Evolutionary conservation across 331 rosid species (phyloP).

Genomic region (Pyrus hybrid): DNA sequence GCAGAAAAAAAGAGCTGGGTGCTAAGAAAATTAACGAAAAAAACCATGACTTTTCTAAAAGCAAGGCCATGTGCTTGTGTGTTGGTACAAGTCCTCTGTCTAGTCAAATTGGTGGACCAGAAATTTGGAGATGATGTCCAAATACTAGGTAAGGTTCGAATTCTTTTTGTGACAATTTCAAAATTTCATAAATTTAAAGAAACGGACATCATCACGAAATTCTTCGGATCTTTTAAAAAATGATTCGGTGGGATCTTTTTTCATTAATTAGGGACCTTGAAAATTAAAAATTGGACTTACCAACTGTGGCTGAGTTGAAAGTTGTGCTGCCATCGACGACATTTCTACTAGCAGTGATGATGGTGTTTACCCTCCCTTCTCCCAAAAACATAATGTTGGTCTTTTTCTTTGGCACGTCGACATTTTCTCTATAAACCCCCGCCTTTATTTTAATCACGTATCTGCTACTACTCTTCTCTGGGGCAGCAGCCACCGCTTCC

Average conservation of each 20-base stretch:
- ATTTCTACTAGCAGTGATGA: slow-evolving; percentile 63
- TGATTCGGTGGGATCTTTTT: too few relatives aligned
- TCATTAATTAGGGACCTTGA: too few relatives aligned
- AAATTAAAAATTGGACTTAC: slow-evolving; percentile 22
- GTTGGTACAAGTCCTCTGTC: too few relatives aligned
- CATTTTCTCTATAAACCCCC: slow-evolving; percentile 70
- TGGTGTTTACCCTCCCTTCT: slow-evolving; percentile 54
- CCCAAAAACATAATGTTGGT: slow-evolving; percentile 71
- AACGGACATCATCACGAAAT: accelerated
- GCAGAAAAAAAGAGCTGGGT: too few relatives aligned
- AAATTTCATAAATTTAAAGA: too few relatives aligned
- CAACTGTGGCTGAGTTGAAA: slow-evolving; percentile 85
- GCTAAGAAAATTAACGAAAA: not conserved
- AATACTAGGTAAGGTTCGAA: too few relatives aligned
- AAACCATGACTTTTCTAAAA: not conserved
- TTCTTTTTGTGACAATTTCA: too few relatives aligned
- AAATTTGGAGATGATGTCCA: not conserved
- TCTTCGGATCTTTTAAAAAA: too few relatives aligned
- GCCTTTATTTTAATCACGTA: slow-evolving; percentile 62
- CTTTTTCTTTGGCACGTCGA: slow-evolving; percentile 65
- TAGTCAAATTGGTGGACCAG: not conserved
- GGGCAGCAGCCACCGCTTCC: slow-evolving; percentile 72
- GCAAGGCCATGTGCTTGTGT: not conserved
- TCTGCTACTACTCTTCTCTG: slow-evolving; percentile 44
- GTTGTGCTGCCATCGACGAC: slow-evolving; percentile 92